Base-by-base conservation (phyloP, 1,139 yeast genomes). In the Yamadazyma conglobata region DNA sequence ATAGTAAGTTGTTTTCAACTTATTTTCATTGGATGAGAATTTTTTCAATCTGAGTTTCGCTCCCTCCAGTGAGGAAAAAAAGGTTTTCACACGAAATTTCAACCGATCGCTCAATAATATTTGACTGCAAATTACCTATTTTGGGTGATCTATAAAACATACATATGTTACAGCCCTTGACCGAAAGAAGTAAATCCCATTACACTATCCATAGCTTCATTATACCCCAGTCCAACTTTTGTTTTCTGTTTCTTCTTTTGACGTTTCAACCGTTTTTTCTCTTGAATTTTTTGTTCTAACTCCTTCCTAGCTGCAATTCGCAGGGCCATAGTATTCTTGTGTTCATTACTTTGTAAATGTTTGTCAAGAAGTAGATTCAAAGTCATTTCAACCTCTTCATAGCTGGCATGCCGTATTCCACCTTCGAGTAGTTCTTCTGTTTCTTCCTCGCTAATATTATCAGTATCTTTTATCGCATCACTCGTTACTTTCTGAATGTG, bases 111-210 rank as follows among this genome's bases (percentile, higher is more conserved):
- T n/a, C n/a, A n/a, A n/a, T n/a, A n/a, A n/a, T n/a, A n/a, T n/a
- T n/a, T n/a, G n/a, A n/a, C n/a, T n/a, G n/a, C n/a, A n/a, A n/a
- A n/a, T n/a, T n/a, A n/a, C n/a, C n/a, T n/a, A n/a, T n/a, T n/a
- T n/a, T n/a, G n/a, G n/a, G n/a, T n/a, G 19, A 18, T 18, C 7
- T 18, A 7, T 7, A 18, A 18, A 18, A 10, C 7, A 18, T 7
- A 10, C 10, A 10, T 22, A n/a, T 22, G n/a, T 12, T 22, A 12
- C 10, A 7, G 24, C 24, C n/a, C 10, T 22, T 10, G 7, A n/a
- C 13, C 24, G 15, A 23, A 23, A 11, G 25, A 23, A 7, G 25
- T 8, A 40, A 83, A 77, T 2, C 91, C 91, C 88, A 83, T 79
- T 37, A 67, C 40, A 6, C 52, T 43, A 10, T 54, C 49, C 48